Evolutionary conservation across 2,329 filamentous ascomycete genomes (phyloP).

Genomic region (Arthrobotrys sinensis): DNA sequence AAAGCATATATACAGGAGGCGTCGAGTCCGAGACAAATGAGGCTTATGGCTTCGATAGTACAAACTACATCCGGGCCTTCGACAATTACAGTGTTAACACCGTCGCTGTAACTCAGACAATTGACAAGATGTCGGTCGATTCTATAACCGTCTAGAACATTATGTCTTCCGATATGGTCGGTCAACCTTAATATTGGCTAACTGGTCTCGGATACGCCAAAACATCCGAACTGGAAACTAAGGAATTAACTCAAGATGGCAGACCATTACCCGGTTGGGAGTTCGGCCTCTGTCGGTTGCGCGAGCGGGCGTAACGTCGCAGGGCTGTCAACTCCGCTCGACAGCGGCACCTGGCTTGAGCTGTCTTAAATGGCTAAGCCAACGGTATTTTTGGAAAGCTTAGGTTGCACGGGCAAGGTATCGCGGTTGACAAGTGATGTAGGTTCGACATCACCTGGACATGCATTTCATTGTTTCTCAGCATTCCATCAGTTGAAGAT

Average conservation of each 20-base stretch:
- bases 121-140: neutral
- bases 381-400: slow-evolving; percentile 17
- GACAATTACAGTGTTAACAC: too few relatives aligned
- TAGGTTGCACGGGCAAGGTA: slow-evolving; percentile 8
- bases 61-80: too few relatives aligned
- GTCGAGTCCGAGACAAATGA: too few relatives aligned
- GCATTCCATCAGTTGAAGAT: slow-evolving; percentile 2
- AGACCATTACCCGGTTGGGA: neutral
- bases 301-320: neutral
- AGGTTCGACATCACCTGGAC: slow-evolving; percentile 5
- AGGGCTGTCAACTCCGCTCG: neutral
- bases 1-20: too few relatives aligned
- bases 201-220: neutral
- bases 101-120: too few relatives aligned
- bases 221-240: neutral
- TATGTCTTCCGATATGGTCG: neutral
- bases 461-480: neutral
- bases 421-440: slow-evolving; percentile 1
- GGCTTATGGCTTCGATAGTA: too few relatives aligned
- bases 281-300: neutral
- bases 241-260: neutral
- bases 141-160: neutral
- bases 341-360: neutral
- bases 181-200: neutral
- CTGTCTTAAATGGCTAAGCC: slow-evolving; percentile 10